Conservation (phyloP, 176 grass and related monocot genomes). For the Phyllostachys edulis region DNA sequence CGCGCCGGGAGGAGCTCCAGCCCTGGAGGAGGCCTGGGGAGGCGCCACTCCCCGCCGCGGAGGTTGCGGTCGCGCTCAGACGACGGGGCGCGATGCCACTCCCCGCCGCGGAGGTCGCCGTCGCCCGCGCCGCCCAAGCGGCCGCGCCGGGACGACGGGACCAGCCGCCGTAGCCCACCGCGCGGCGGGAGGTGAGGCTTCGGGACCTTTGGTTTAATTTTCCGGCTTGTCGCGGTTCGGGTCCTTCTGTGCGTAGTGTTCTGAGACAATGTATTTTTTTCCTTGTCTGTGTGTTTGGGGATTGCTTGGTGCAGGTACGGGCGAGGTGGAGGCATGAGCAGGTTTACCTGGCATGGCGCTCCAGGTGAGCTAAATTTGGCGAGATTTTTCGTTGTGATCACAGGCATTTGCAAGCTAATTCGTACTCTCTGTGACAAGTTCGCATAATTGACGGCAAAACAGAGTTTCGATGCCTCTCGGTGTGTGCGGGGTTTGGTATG, state of each 20-base stretch:
- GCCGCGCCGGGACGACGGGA: conserved; percentile 46
- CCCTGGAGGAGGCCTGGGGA: too few relatives aligned
- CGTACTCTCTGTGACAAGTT: background rate
- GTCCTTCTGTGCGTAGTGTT: background rate
- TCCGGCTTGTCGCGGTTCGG: background rate
- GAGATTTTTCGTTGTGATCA: background rate
- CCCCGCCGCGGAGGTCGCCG: conserved; percentile 18
- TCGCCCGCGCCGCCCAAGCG: conserved; percentile 39
- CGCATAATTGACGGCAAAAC: background rate
- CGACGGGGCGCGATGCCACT: conserved; percentile 35
- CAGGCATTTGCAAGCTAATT: background rate
- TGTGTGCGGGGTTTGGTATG: background rate
- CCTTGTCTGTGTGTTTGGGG: background rate
- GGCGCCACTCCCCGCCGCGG: background rate
- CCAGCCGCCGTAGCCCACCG: conserved; percentile 42
- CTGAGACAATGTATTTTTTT: background rate
- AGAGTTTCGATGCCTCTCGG: background rate
- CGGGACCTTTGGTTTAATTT: background rate
- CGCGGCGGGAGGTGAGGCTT: conserved; percentile 37
- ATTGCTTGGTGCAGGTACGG: conserved; percentile 34
- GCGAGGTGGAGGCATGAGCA: conserved; percentile 31
- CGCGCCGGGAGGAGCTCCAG: conserved; percentile 12
- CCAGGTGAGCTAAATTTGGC: conserved; percentile 31
- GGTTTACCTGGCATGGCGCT: conserved; percentile 28
- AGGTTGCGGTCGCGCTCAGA: background rate